These are phyloP conservation scores for Aspergillus nidulans DNA, from an alignment of 495 filamentous ascomycete species.

Conservation along the genomic window DNA sequence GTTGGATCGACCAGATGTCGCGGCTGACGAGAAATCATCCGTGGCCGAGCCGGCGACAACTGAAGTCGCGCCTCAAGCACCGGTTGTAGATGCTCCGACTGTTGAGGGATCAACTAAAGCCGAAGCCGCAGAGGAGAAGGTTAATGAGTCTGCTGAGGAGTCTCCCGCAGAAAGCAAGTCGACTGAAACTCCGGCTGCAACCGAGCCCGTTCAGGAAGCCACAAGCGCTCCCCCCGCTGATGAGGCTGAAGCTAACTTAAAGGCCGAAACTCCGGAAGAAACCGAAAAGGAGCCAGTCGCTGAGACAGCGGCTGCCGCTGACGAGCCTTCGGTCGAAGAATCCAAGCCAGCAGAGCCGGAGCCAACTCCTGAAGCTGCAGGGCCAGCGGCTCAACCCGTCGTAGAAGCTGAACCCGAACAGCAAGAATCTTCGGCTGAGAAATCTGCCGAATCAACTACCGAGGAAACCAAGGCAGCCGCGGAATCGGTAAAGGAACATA, in stretches of 20 bases:
- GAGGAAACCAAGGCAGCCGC: not conserved
- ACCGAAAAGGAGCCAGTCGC: not conserved
- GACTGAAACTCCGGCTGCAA: slow-evolving; percentile 7
- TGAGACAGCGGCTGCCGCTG: not conserved
- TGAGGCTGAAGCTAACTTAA: slow-evolving; percentile 12
- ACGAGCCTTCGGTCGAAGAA: not conserved
- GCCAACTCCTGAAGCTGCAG: too few species aligned
- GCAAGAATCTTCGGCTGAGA: slow-evolving; percentile 20
- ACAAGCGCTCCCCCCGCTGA: not conserved
- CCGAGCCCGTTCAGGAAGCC: not conserved
- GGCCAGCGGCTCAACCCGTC: slow-evolving; percentile 1
- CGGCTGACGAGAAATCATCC: slow-evolving; percentile 7
- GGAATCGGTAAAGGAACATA: not conserved
- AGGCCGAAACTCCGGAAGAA: not conserved
- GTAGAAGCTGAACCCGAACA: slow-evolving; percentile 10
- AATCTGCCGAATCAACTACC: slow-evolving; percentile 9
- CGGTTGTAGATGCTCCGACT: slow-evolving; percentile 9
- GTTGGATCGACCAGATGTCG: not conserved
- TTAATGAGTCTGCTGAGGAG: not conserved
- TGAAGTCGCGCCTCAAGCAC: not conserved
- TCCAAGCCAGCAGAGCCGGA: not conserved
- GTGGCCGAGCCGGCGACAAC: not conserved
- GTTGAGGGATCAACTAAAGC: slow-evolving; percentile 12
- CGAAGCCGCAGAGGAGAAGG: not conserved
- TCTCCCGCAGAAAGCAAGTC: not conserved